Base-by-base conservation (phyloP, 2,329 filamentous ascomycete genomes). In the Thelonectria rubi region DNA sequence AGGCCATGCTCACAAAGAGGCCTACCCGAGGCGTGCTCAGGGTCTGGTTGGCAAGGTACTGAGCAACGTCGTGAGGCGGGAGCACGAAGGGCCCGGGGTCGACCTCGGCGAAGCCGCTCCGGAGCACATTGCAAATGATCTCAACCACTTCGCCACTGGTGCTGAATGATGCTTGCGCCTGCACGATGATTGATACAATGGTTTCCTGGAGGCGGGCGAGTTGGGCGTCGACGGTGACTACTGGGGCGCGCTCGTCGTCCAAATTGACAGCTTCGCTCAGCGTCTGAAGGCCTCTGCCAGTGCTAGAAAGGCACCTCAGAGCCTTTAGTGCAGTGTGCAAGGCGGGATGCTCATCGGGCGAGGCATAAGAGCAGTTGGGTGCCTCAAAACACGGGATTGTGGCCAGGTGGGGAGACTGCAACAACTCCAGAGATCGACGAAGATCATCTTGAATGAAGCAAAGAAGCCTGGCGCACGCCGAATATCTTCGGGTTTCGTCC, bases 61-160 rank as follows among this genome's bases (percentile, higher is more conserved):
- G 81, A 11, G 88, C 86, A n/a, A 91, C 86, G 65, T 87, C 82
- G 1, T 83, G 78, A 0, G 90, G 82, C 3, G 89, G 84, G 62
- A 96, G 87, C 9, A 94, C 91, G 69, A 95, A 94, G 1, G 91
- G 90, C 0, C 92, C 92, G 3, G 90, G 86, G 24, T 88, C 85
- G 0, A 82, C 84, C 74, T 96, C 92, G 1, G 88, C 88, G 70
- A 94, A 94, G 0, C 92, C 92, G 18, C 88, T 85, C 42, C 88
- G 86, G 51, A 94, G 82, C 49, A 94, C 86, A 59, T 82, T 83
- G 76, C 92, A 95, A 34, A 89, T 87, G 4, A 86, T 82, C 70
- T 94, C 91, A 20, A 90, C 83, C 11, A 92, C 84, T 66, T 94
- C 92, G 20, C 86, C 84, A 59, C 85, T 87, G 2, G 76, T 77